Base-by-base conservation (phyloP, 345 rosid species). In the Gynandropsis gynandra region DNA sequence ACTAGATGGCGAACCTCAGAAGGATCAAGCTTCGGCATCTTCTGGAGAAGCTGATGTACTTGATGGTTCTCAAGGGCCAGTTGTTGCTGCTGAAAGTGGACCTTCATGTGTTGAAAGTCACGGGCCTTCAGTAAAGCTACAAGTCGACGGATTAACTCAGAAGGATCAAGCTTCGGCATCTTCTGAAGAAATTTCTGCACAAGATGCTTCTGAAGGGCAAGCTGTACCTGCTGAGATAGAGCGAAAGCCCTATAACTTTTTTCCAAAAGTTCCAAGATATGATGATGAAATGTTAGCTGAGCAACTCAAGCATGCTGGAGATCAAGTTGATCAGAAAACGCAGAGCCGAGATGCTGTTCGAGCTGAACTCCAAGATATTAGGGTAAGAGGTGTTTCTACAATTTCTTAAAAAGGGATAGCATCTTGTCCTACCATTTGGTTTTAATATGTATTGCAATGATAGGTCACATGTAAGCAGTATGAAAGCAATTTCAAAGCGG, bases 231-330 rank as follows among this genome's bases (percentile, higher is more conserved):
- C 58, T 34, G 81, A 77, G 59, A 76, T 66, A 49, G 81, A 64
- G 70, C 80, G 27, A 69, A 64, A 54, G 57, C 74, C 72, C 13
- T 85, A 74, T 49, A 67, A 83, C 72, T 72, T 43, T 65, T 68
- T 79, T 33, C 52, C 81, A 35, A 81, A 43, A 74, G 51, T 81
- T 73, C 90, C 94, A n/a, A 75, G 83, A 71, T 74, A 64, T 62
- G 78, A 81, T 52, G 81, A 72, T 19, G 76, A 69, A 43, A 68
- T 58, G 54, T 54, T 79, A 20, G 63, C 66, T 46, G 82, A 76
- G 52, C 72, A 80, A 69, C 77, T 83, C 61, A 73, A 64, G 42
- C 66, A 54, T 41, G 79, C 84, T 42, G 77, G 78, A 57, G 51
- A 50, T 8, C 63, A 52, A 61, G 82, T 86, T 41, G 79, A 76